A percentile compares a stretch with the other conserved stretches of the same genome.
These are phyloP conservation scores for Leucoagaricus sp. DNA, from an alignment of 1,284 basidiomycete species.

Conservation along the genomic window DNA sequence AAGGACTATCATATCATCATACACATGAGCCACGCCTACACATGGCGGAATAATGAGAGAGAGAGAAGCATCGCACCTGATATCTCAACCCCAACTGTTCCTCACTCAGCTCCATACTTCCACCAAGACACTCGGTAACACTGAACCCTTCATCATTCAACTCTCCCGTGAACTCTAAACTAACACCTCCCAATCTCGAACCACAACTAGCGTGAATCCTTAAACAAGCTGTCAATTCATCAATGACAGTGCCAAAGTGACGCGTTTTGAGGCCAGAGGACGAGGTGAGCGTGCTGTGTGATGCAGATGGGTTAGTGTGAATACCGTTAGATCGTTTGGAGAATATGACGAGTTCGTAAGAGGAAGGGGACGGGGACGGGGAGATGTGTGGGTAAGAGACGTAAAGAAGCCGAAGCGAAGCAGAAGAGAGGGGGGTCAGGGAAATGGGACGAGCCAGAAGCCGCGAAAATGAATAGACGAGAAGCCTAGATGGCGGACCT, in stretches of 20 bases:
- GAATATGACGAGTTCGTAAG: background rate
- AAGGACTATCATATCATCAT: constrained; percentile 55
- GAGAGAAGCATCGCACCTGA: constrained; percentile 51
- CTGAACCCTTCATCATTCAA: constrained; percentile 91
- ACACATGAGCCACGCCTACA: background rate
- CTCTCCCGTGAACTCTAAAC: constrained; percentile 96
- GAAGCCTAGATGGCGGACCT: too few species aligned
- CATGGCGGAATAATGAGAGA: background rate
- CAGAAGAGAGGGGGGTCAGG: background rate
- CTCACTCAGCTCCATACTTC: constrained; percentile 80
- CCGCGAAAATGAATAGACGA: background rate
- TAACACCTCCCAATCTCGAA: constrained; percentile 90
- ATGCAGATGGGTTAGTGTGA: background rate
- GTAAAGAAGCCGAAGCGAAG: background rate
- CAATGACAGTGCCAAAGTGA: constrained; percentile 89
- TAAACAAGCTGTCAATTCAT: constrained; percentile 83
- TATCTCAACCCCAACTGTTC: constrained; percentile 74
- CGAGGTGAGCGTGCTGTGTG: constrained; percentile 76
- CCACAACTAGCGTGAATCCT: constrained; percentile 74
- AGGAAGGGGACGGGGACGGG: background rate
- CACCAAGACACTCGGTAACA: constrained; percentile 84
- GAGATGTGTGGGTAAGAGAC: background rate
- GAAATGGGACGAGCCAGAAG: background rate
- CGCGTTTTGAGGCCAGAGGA: constrained; percentile 83
- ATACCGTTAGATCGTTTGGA: background rate